Evolutionary conservation across 352 stramenopile species (phyloP).

Genomic region (Phytophthora sp.): DNA sequence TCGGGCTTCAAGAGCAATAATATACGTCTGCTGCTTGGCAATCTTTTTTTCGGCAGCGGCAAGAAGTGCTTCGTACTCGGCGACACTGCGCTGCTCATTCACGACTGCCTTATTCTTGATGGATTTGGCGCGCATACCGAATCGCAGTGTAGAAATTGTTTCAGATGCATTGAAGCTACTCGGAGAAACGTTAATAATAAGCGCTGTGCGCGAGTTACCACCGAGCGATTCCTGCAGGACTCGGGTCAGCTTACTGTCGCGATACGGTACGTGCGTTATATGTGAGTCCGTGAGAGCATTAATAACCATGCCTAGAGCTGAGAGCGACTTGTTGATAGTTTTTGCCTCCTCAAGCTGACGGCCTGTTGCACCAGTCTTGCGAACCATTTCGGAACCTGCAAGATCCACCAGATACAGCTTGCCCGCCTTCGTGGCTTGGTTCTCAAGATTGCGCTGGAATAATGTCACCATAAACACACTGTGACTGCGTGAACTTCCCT

Average conservation of each 20-base stretch:
- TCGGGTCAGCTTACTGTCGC: constrained; percentile 92
- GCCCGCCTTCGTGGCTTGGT: constrained; percentile 86
- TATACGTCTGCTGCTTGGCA: constrained; percentile 81
- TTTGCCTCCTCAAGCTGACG: constrained; percentile 95
- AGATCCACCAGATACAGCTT: constrained; percentile 95
- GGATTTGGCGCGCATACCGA: constrained; percentile 92
- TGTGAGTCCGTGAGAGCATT: constrained; percentile 91
- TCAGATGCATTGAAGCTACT: constrained; percentile 91
- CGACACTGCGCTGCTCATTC: constrained; percentile 91
- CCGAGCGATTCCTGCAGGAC: constrained; percentile 94
- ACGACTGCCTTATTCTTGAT: constrained; percentile 96
- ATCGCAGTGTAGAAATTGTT: constrained; percentile 93
- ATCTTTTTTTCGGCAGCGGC: constrained; percentile 84
- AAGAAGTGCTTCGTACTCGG: constrained; percentile 90
- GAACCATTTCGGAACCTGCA: constrained; percentile 94
- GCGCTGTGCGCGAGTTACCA: constrained; percentile 92
- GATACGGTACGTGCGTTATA: constrained; percentile 87
- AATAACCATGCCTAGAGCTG: constrained; percentile 94
- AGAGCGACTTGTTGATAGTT: constrained; percentile 97
- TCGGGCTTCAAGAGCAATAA: constrained; percentile 77
- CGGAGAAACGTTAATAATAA: constrained; percentile 94
- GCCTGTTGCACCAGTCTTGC: constrained; percentile 91
- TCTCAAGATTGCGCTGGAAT: constrained; percentile 86
- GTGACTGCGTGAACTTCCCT: constrained; percentile 91
- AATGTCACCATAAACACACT: constrained; percentile 94